Percentiles rank a stretch among this genome's conserved stretches.
phyloP scores from a whole-genome alignment of 2,329 filamentous ascomycete genomes.

The Apiospora marii region DNA sequence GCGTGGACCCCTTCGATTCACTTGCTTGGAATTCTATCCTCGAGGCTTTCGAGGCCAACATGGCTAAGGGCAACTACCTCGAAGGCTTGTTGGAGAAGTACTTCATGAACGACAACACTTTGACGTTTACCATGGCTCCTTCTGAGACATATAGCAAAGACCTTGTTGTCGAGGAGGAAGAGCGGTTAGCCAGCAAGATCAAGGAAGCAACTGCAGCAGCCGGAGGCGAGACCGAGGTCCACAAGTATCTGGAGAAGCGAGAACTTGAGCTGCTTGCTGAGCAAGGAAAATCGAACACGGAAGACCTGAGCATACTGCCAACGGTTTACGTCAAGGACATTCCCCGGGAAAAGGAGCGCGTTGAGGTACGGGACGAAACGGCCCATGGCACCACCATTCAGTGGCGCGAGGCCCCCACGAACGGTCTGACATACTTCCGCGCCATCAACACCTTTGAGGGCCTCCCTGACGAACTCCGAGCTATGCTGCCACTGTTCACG shows the following conservation, averaged over 20 bases:
- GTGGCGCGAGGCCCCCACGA: conserved; percentile 92
- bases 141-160: conserved; percentile 78
- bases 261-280: conserved; percentile 83
- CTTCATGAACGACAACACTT: conserved; percentile 82
- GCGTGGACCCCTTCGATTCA: conserved; percentile 88
- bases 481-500: conserved; percentile 88
- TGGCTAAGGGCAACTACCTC: conserved; percentile 80
- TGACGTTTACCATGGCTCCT: conserved; percentile 95
- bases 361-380: conserved; percentile 68
- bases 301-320: conserved; percentile 87
- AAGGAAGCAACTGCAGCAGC: conserved; percentile 71
- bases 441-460: conserved; percentile 82
- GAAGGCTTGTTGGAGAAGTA: conserved; percentile 90
- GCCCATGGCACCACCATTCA: conserved; percentile 75
- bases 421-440: conserved; percentile 95
- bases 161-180: conserved; percentile 77
- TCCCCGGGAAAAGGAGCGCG: conserved; percentile 73
- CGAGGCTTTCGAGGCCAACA: conserved; percentile 78
- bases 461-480: conserved; percentile 83
- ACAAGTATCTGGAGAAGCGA: conserved; percentile 74
- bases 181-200: conserved; percentile 78
- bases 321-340: conserved; percentile 91
- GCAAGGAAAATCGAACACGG: conserved; percentile 83
- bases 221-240: conserved; percentile 75
- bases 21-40: conserved; percentile 93